phyloP scores from a whole-genome alignment of 75 land plant species.

The Pinus albicaulis region DNA sequence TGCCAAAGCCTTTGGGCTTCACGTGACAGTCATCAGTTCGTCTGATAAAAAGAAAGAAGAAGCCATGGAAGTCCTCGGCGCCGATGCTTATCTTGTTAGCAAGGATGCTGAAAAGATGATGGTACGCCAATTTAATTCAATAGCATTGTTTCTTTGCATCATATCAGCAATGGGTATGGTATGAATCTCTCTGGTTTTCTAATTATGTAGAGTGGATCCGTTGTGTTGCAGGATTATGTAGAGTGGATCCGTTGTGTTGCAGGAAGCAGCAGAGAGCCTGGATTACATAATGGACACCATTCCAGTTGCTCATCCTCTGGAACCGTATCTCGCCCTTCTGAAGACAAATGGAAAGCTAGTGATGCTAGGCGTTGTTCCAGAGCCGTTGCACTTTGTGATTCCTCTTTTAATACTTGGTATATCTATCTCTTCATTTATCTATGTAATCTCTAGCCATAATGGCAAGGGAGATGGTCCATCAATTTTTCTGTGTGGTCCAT shows the following conservation, averaged over 20 bases:
- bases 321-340: background rate
- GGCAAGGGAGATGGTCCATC: too few species aligned
- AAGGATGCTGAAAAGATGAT: slow-evolving; percentile 44
- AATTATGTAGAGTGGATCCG: too few species aligned
- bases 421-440: too few species aligned
- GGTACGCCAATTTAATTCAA: background rate
- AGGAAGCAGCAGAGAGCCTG: slow-evolving; percentile 31
- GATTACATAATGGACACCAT: slow-evolving; percentile 83
- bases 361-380: slow-evolving; percentile 56
- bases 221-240: too few species aligned
- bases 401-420: slow-evolving; percentile 65
- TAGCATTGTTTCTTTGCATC: too few species aligned
- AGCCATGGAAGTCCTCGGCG: slow-evolving; percentile 83
- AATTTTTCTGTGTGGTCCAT: too few species aligned
- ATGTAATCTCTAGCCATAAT: too few species aligned
- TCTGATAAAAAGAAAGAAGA: slow-evolving; percentile 76
- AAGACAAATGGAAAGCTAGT: slow-evolving; percentile 70
- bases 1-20: slow-evolving; percentile 92
- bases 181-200: too few species aligned
- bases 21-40: slow-evolving; percentile 93
- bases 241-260: slow-evolving; percentile 20
- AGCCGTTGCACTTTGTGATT: slow-evolving; percentile 63
- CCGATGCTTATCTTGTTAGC: slow-evolving; percentile 83
- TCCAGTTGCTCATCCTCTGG: slow-evolving; percentile 55
- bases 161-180: too few species aligned